Evolutionary conservation across 2,329 filamentous ascomycete species (phyloP), one percentile per base, ranked within the genome.

Genomic region (Fusarium dlaminii): DNA sequence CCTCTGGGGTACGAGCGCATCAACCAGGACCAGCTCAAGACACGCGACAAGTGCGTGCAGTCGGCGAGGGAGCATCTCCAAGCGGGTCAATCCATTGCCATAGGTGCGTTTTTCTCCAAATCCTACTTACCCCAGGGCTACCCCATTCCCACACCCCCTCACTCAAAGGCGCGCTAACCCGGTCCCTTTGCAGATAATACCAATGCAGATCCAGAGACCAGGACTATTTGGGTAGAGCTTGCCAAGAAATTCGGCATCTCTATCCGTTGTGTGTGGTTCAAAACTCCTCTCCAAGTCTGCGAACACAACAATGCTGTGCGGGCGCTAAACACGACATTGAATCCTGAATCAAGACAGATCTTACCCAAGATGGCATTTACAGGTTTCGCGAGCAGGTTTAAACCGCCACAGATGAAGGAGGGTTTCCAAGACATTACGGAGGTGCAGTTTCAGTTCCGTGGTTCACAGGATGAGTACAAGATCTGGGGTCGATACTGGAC

Each of bases 221-320:
- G 96, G 73, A 87, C 88, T n/a, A 84, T 93, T 68, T 98, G 96
- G 96, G 83, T 94, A 37, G 85, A 89, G 32, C 83, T 98, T 36
- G 95, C 95, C 24, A 88, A 87, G 73, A 92, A 92, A 77, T 84
- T 90, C 78, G 85, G 89, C 8, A 86, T 97, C 5, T 92, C 93
- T 5, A 93, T 98, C 76, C 92, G 96, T 52, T 97, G 96, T 79
- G 87, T 98, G 15, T 92, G 93, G 82, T 96, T 99, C 84, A 93
- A 91, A 58, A 92, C 94, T 18, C 86, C 91, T 2, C 82, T 90
- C 32, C 87, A 89, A 48, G 81, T 98, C 14, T 91, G 89, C 75
- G 91, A 95, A 80, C 96, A 99, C 84, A 99, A 99, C 80, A 93
- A 97, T 79, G 90, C 89, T 3, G 93, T 97, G 55, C 90, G 96